Conservation (phyloP, 495 filamentous ascomycete genomes). For the Aspergillus coremiiformis region DNA sequence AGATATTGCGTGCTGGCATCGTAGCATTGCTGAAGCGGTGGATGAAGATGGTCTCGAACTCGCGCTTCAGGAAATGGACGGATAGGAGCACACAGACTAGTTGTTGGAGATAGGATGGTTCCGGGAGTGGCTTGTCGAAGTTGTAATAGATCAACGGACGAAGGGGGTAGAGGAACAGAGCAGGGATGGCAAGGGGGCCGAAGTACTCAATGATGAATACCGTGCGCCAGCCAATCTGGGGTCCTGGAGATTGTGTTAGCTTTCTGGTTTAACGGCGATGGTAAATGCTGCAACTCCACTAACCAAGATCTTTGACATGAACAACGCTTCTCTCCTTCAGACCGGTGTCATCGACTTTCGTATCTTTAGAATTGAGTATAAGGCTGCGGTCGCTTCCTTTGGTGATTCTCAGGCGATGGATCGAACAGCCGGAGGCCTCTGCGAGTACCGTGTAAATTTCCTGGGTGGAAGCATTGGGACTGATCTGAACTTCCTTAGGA, state of each 20-base stretch:
- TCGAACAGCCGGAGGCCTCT: constrained; percentile 41
- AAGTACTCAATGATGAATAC: constrained; percentile 94
- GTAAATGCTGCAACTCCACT: constrained; percentile 13
- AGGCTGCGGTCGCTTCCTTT: constrained; percentile 61
- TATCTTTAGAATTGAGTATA: constrained; percentile 62
- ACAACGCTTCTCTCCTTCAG: constrained; percentile 63
- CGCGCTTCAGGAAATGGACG: constrained; percentile 89
- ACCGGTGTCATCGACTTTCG: constrained; percentile 54
- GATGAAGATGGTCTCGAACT: constrained; percentile 87
- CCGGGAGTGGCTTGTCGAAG: constrained; percentile 39
- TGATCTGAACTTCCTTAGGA: constrained; percentile 57
- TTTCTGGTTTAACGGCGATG: background rate
- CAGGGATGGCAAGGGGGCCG: constrained; percentile 89
- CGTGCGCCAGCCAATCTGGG: constrained; percentile 86
- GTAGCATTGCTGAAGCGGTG: constrained; percentile 92
- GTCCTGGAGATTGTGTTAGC: constrained; percentile 46
- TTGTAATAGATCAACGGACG: constrained; percentile 68
- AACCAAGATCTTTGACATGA: constrained; percentile 91
- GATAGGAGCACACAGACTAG: constrained; percentile 63
- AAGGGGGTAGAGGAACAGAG: constrained; percentile 57
- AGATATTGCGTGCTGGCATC: constrained; percentile 80
- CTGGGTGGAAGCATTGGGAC: constrained; percentile 52
- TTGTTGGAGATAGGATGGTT: constrained; percentile 58
- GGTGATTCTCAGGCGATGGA: constrained; percentile 61
- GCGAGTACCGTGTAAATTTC: constrained; percentile 56